Conservation (phyloP, 2,329 filamentous ascomycete genomes). For the Trichoderma lentiforme region DNA sequence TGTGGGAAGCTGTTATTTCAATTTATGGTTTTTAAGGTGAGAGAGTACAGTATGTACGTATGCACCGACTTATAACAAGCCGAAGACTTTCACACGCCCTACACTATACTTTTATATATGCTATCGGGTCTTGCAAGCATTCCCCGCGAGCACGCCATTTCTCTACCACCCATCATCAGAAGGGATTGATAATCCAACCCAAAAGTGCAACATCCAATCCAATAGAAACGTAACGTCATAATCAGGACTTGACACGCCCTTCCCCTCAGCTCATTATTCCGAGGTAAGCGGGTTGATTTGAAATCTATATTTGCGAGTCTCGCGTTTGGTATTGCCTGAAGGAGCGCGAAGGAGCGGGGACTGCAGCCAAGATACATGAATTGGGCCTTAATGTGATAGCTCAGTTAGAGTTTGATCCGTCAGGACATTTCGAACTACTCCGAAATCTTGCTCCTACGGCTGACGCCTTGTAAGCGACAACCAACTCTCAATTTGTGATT, state of each 20-base stretch:
- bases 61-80: neutral
- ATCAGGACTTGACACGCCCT: neutral
- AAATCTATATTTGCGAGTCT: neutral
- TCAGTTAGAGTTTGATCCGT: neutral
- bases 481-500: neutral
- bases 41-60: neutral
- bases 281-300: neutral
- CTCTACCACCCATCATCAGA: slow-evolving; percentile 11
- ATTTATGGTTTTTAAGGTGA: neutral
- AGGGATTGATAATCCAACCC: slow-evolving; percentile 27
- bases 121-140: neutral
- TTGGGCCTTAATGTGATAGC: neutral
- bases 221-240: neutral
- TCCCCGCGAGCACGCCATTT: slow-evolving; percentile 28
- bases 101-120: neutral
- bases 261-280: slow-evolving; percentile 1
- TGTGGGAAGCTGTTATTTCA: neutral
- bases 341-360: neutral
- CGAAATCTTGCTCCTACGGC: neutral
- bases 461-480: neutral
- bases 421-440: neutral
- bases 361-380: neutral
- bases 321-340: neutral
- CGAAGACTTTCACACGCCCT: neutral
- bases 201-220: neutral